These are phyloP conservation scores for Talaromyces sp. DNA, from an alignment of 2,329 filamentous ascomycete species.

Conservation along the genomic window DNA sequence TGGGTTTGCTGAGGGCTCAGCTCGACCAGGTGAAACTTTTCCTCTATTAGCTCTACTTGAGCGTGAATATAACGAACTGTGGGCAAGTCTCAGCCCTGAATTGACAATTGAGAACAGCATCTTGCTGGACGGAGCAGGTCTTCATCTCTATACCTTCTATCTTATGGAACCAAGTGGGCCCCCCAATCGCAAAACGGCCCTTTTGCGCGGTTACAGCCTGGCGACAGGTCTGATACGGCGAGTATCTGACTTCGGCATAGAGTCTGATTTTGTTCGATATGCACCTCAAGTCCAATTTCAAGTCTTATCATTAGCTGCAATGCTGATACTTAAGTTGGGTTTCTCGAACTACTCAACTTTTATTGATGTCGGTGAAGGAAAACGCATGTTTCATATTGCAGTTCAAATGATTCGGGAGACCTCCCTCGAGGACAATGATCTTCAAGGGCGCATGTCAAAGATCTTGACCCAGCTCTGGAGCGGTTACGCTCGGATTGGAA, in stretches of 20 bases:
- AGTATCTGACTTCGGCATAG: background rate
- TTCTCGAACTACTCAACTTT: slow-evolving; percentile 14
- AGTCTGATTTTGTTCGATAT: slow-evolving; percentile 1
- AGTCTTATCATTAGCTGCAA: background rate
- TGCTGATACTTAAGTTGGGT: slow-evolving; percentile 13
- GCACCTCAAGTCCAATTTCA: slow-evolving; percentile 6
- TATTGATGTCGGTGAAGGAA: slow-evolving; percentile 21
- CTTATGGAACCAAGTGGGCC: slow-evolving; percentile 10
- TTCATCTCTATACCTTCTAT: slow-evolving; percentile 14
- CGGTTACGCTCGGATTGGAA: slow-evolving; percentile 13
- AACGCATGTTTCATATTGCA: slow-evolving; percentile 19
- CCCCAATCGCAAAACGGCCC: slow-evolving; percentile 7
- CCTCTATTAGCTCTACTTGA: slow-evolving; percentile 13
- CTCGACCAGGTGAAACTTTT: slow-evolving; percentile 2
- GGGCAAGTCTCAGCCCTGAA: background rate
- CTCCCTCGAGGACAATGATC: slow-evolving; percentile 23
- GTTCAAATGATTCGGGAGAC: slow-evolving; percentile 18
- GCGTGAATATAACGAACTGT: slow-evolving; percentile 11
- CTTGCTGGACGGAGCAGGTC: slow-evolving; percentile 11
- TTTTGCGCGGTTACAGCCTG: slow-evolving; percentile 11
- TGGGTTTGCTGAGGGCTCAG: background rate
- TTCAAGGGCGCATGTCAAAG: slow-evolving; percentile 21
- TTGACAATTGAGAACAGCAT: slow-evolving; percentile 10
- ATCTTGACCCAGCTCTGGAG: slow-evolving; percentile 23
- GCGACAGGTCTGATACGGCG: background rate